Percentiles rank a stretch among this genome's conserved stretches.
Evolutionary conservation across 371 early-diverging fungal genomes (phyloP).

Genomic region (Mortierella sp.): DNA sequence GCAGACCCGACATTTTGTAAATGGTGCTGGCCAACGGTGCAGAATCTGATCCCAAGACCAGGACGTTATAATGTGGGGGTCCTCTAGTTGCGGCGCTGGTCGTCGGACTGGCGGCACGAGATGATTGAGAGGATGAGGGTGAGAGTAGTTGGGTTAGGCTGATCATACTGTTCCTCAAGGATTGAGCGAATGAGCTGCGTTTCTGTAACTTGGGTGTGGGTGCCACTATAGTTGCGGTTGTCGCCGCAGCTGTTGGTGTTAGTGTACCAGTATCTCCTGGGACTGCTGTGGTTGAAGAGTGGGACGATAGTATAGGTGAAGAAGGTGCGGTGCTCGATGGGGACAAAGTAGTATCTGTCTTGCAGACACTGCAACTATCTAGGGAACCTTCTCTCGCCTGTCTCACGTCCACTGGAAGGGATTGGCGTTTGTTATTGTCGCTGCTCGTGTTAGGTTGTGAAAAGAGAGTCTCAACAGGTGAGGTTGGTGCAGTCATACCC

Average conservation of each 20-base stretch:
- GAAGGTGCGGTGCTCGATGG: slow-evolving; percentile 6
- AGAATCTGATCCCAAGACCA: slow-evolving; percentile 51
- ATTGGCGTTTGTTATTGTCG: not conserved
- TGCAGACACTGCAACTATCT: not conserved
- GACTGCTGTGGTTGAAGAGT: not conserved
- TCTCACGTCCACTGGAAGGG: not conserved
- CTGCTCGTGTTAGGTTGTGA: not conserved
- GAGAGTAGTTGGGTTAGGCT: slow-evolving; percentile 42
- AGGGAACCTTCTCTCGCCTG: not conserved
- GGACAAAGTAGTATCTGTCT: slow-evolving; percentile 1
- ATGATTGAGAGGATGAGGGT: not conserved
- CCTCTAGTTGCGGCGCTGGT: slow-evolving; percentile 10
- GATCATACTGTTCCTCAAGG: slow-evolving; percentile 35
- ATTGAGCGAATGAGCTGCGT: slow-evolving; percentile 44
- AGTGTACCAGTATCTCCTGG: not conserved
- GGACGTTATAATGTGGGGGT: slow-evolving; percentile 49
- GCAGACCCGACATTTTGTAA: slow-evolving; percentile 49
- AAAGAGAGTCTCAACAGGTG: slow-evolving; percentile 1
- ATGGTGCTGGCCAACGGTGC: slow-evolving; percentile 51
- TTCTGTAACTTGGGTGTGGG: slow-evolving; percentile 38
- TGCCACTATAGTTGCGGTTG: slow-evolving; percentile 7
- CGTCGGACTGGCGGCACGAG: slow-evolving; percentile 1
- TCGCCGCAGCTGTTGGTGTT: not conserved
- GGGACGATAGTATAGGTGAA: slow-evolving; percentile 4
- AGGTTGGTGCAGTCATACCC: not conserved